These are phyloP conservation scores for Tolypocladium album DNA, from an alignment of 2,329 filamentous ascomycete species.

Conservation along the genomic window DNA sequence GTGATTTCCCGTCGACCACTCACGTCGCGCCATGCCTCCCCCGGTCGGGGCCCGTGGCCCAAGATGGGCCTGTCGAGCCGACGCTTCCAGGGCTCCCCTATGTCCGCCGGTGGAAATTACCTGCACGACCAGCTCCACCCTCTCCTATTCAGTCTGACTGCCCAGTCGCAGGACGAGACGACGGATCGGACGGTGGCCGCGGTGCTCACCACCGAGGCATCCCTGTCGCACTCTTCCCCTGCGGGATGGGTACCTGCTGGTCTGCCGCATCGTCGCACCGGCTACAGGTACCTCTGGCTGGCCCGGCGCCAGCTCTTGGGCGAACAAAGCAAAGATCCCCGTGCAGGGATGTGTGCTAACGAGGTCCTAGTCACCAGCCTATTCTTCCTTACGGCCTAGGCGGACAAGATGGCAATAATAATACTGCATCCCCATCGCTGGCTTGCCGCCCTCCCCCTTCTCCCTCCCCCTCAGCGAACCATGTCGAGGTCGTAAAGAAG, in stretches of 20 bases:
- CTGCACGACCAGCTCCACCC: constrained; percentile 7
- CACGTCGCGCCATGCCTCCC: neutral
- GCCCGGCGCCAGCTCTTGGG: neutral
- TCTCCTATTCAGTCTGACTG: neutral
- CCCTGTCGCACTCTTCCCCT: neutral
- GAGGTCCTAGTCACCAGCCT: constrained; percentile 7
- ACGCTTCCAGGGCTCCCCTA: neutral
- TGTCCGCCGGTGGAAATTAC: constrained; percentile 9
- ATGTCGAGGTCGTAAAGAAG: constrained; percentile 42
- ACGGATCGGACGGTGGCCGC: constrained; percentile 13
- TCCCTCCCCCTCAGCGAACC: constrained; percentile 26
- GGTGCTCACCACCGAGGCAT: constrained; percentile 10
- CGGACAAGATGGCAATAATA: constrained; percentile 7
- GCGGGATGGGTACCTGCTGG: constrained; percentile 2
- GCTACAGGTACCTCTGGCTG: neutral
- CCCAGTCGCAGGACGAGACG: neutral
- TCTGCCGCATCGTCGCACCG: neutral
- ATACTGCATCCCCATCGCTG: constrained; percentile 30
- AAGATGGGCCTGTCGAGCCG: neutral
- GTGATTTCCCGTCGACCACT: neutral
- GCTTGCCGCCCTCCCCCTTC: constrained; percentile 21
- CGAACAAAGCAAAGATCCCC: neutral
- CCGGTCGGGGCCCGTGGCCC: neutral
- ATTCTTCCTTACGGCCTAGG: neutral
- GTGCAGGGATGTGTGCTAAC: neutral